phyloP scores from a whole-genome alignment of 2,329 filamentous ascomycete genomes.

The Calonectria montana region DNA sequence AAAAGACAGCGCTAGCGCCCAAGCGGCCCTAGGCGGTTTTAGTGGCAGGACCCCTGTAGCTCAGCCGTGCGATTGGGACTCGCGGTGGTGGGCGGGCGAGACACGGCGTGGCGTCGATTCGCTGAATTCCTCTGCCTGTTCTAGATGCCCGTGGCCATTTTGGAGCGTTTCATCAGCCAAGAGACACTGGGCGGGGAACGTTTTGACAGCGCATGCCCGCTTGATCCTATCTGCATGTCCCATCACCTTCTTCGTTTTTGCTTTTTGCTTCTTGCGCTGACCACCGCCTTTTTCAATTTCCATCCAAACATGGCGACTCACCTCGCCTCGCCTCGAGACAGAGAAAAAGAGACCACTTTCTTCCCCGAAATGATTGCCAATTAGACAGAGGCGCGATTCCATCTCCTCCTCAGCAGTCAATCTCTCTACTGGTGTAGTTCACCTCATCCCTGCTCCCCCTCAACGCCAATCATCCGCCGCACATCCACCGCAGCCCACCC shows the following conservation, averaged over 20 bases:
- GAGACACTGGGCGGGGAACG: background rate
- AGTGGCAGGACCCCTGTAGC: slow-evolving; percentile 4
- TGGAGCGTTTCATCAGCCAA: slow-evolving; percentile 1
- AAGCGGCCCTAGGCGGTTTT: background rate
- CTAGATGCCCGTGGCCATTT: background rate
- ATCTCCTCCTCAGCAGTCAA: background rate
- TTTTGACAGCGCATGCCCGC: background rate
- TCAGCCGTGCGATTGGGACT: slow-evolving; percentile 5
- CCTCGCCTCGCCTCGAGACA: background rate
- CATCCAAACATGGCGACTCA: background rate
- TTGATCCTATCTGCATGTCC: background rate
- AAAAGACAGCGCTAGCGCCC: background rate
- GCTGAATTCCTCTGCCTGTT: background rate
- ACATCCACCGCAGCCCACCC: background rate
- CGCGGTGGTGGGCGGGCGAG: background rate
- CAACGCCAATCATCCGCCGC: slow-evolving; percentile 4
- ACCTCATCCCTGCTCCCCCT: slow-evolving; percentile 1
- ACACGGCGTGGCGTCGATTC: background rate
- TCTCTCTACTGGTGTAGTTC: background rate
- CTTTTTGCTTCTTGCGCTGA: background rate
- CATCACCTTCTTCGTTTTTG: background rate
- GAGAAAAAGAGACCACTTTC: background rate
- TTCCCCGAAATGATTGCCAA: background rate
- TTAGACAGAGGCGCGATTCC: background rate
- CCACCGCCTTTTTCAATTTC: background rate